These are phyloP conservation scores for Lipomyces sp. DNA, from an alignment of 805 yeast species.

Conservation along the genomic window DNA sequence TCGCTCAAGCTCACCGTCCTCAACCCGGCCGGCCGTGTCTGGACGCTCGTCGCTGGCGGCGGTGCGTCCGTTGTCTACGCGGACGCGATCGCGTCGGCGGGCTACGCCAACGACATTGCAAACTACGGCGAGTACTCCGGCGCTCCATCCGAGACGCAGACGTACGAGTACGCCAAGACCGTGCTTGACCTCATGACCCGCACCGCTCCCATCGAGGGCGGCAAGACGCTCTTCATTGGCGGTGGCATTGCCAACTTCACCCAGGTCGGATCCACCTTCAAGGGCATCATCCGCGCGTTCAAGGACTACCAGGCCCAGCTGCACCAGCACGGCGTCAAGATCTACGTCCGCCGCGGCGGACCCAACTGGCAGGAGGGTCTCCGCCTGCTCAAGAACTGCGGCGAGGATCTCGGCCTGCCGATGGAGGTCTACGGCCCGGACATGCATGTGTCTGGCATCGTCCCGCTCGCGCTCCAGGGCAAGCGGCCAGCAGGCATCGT, in stretches of 20 bases:
- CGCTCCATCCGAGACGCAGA: constrained; percentile 48
- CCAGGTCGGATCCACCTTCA: constrained; percentile 48
- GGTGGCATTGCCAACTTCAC: constrained; percentile 51
- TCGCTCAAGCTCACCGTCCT: constrained; percentile 46
- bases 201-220: constrained; percentile 38
- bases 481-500: constrained; percentile 42
- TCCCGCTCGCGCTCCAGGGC: constrained; percentile 43
- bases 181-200: constrained; percentile 48
- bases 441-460: constrained; percentile 49
- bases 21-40: constrained; percentile 45
- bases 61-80: constrained; percentile 50
- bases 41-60: constrained; percentile 51
- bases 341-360: constrained; percentile 48
- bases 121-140: constrained; percentile 51
- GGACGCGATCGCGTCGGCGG: constrained; percentile 48
- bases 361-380: constrained; percentile 52
- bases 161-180: constrained; percentile 49
- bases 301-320: constrained; percentile 41
- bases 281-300: constrained; percentile 50
- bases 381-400: constrained; percentile 44
- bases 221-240: constrained; percentile 46
- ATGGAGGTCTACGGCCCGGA: constrained; percentile 53
- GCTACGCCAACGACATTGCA: constrained; percentile 45
- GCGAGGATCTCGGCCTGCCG: constrained; percentile 45
- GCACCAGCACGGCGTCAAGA: constrained; percentile 42